Evolutionary conservation across 208 protist species (phyloP).

Genomic region (Sergeia podlipaevii): DNA sequence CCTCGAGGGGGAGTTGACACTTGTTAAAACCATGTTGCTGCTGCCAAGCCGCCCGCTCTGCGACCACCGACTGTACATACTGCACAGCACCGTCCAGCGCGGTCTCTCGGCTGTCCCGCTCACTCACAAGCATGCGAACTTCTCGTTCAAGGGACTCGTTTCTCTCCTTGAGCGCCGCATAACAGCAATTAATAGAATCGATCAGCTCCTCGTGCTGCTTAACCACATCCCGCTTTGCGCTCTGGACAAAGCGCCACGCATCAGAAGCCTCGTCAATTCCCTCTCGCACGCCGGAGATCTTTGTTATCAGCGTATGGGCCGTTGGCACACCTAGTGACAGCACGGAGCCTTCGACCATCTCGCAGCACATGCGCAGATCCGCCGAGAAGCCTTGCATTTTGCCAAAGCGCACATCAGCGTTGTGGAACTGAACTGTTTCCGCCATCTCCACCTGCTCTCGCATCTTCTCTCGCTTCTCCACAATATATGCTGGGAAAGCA

Average conservation of each 20-base stretch:
- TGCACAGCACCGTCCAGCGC: slow-evolving; percentile 51
- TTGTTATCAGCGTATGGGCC: slow-evolving; percentile 43
- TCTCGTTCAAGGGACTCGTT: slow-evolving; percentile 50
- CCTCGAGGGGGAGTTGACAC: slow-evolving; percentile 46
- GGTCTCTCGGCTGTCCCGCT: slow-evolving; percentile 52
- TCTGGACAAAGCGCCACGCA: slow-evolving; percentile 25
- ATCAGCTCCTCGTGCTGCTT: slow-evolving; percentile 46
- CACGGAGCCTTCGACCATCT: slow-evolving; percentile 68
- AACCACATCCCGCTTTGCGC: slow-evolving; percentile 30
- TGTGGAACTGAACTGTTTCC: slow-evolving; percentile 20
- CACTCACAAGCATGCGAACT: slow-evolving; percentile 33
- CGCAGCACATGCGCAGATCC: slow-evolving; percentile 42
- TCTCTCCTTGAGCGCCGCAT: slow-evolving; percentile 46
- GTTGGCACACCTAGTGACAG: slow-evolving; percentile 63
- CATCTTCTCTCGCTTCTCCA: slow-evolving; percentile 56
- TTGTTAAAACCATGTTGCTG: slow-evolving; percentile 50
- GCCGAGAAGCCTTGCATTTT: slow-evolving; percentile 34
- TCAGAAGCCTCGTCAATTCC: slow-evolving; percentile 32
- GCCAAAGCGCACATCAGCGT: slow-evolving; percentile 34
- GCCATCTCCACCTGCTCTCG: slow-evolving; percentile 22
- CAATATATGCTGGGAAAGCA: slow-evolving; percentile 36
- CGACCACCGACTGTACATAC: slow-evolving; percentile 67
- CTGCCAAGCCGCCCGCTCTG: slow-evolving; percentile 69
- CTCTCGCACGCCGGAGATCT: slow-evolving; percentile 35
- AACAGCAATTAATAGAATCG: slow-evolving; percentile 26